Base-by-base conservation (phyloP, 371 early-diverging fungal species). In the Caulochytrium protostelioides region DNA sequence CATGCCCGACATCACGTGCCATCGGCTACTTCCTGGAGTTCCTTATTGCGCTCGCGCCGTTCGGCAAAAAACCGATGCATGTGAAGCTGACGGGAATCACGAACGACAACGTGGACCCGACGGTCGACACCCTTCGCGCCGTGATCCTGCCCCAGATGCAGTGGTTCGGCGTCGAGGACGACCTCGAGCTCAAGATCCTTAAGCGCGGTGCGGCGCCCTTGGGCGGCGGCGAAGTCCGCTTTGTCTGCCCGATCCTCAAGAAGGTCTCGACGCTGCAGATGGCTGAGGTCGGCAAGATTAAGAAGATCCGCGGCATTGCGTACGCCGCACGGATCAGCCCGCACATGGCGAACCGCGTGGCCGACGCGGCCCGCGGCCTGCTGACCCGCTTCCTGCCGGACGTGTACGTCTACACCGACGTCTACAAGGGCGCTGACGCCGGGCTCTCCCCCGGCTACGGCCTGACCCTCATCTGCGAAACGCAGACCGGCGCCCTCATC, bases 321-420 rank as follows among this genome's bases (percentile, higher is more conserved):
- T 82, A 81, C 44, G 64, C 59, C 32, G 83, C 94, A 0, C 67
- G 97, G 12, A 81, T 97, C n/a, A 79, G 85, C 10, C 91, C 94
- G 5, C 83, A 83, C 43, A 82, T 80, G 46, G 77, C 90, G 23
- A 87, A 86, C 55, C 78, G 92, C 22, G 65, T 94, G 48, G 82
- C 81, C 1, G 84, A 91, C 43, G 57, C 81, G 5, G 82, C 91
- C 15, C 68, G 92, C 32, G 59, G 74, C 7, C 50, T 80, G 38
- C 57, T 91, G 35, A 83, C 85, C 35, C 63, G 74, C 38, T 83
- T 74, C 51, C 80, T 92, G 30, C 86, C 86, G 6, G 94, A 94
- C 52, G 80, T 91, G 31, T 92, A 91, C 53, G 74, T 98, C 35
- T 87, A 86, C 49, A 84, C 91, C 8, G 95, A 95, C 56, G 81